Conservation (phyloP, 73 alveolate genomes). For the Paramecium bursaria region DNA sequence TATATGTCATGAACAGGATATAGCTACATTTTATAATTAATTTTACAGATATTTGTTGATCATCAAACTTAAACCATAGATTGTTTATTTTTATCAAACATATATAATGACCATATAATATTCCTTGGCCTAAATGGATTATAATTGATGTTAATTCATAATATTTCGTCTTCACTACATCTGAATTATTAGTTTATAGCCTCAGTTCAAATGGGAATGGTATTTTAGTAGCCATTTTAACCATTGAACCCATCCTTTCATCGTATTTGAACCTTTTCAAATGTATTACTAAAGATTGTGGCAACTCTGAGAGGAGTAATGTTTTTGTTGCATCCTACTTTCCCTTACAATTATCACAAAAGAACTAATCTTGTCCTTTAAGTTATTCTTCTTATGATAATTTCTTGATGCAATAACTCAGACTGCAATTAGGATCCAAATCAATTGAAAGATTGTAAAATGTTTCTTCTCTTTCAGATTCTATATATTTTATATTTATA, state of each 20-base stretch:
- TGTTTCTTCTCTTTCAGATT: conserved; percentile 66
- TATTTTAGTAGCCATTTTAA: conserved; percentile 52
- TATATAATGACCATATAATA: conserved; percentile 62
- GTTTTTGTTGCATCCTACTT: conserved; percentile 66
- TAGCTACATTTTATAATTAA: not conserved
- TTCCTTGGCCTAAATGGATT: conserved; percentile 66
- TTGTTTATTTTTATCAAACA: conserved; percentile 44
- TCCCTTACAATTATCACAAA: conserved; percentile 59
- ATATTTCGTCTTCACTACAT: not conserved
- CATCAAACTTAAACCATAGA: conserved; percentile 67
- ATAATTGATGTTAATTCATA: conserved; percentile 57
- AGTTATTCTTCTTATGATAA: conserved; percentile 55
- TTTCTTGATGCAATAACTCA: conserved; percentile 33
- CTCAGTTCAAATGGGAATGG: conserved; percentile 48
- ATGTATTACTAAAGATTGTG: conserved; percentile 54
- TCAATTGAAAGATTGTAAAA: conserved; percentile 63
- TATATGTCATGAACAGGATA: conserved; percentile 8
- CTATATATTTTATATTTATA: conserved; percentile 15
- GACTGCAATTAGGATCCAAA: conserved; percentile 24
- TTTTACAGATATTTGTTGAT: conserved; percentile 62
- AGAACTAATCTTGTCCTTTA: conserved; percentile 60
- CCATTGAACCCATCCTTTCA: conserved; percentile 59
- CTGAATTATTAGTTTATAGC: conserved; percentile 3
- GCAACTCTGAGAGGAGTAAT: conserved; percentile 11
- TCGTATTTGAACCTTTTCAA: conserved; percentile 67